Conservation (phyloP, 352 stramenopile species). For the Chrysophaeum taylorii region DNA sequence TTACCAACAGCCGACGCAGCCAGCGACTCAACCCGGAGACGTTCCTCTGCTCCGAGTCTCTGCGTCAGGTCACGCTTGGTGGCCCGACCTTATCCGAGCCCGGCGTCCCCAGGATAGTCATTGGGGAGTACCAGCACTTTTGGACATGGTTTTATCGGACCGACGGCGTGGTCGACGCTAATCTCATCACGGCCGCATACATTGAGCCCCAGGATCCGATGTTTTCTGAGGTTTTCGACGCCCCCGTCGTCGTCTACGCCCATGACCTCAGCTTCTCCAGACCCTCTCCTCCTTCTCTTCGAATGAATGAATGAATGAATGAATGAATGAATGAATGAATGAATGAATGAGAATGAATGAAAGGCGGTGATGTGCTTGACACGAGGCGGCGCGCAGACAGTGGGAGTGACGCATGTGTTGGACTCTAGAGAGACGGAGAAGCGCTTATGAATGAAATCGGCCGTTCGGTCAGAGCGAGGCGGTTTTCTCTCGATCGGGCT, state of each 20-base stretch:
- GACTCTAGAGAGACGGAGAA: too few relatives aligned
- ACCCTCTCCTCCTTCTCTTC: too few relatives aligned
- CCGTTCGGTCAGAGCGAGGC: too few relatives aligned
- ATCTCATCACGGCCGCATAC: constrained; percentile 18
- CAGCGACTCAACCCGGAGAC: background rate
- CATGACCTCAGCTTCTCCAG: constrained; percentile 12
- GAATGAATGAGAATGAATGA: too few relatives aligned
- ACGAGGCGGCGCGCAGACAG: too few relatives aligned
- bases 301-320: too few relatives aligned
- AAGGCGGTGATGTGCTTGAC: too few relatives aligned
- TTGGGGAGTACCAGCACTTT: constrained; percentile 25
- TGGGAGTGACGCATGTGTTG: too few relatives aligned
- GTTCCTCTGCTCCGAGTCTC: constrained; percentile 11
- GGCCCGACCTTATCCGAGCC: constrained; percentile 6
- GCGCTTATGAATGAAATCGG: too few relatives aligned
- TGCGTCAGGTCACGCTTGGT: constrained; percentile 18
- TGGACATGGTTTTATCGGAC: background rate
- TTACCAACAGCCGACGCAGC: constrained; percentile 9
- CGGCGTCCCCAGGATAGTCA: constrained; percentile 9
- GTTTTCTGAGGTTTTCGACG: constrained; percentile 14
- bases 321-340: too few relatives aligned
- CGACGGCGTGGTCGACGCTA: background rate
- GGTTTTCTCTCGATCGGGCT: too few relatives aligned
- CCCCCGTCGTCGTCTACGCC: constrained; percentile 17
- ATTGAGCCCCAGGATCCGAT: constrained; percentile 9